Conservation (phyloP, 495 filamentous ascomycete genomes). For the Daldinia childiae region DNA sequence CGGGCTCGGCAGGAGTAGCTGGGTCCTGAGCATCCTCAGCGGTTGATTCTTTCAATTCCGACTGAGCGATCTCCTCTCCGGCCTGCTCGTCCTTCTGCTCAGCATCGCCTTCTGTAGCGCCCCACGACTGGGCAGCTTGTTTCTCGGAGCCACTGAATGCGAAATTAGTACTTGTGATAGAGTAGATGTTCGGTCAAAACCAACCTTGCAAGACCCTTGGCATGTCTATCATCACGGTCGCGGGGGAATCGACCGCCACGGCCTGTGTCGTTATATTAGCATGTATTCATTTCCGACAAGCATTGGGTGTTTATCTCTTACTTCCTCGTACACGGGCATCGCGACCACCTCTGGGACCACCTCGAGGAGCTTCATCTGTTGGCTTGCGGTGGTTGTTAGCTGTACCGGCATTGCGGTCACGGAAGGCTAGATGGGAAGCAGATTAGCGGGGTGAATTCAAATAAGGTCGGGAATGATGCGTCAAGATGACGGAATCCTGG, state of each 20-base stretch:
- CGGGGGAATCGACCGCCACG: slow-evolving; percentile 58
- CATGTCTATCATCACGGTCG: slow-evolving; percentile 82
- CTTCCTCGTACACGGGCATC: slow-evolving; percentile 69
- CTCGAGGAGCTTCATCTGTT: slow-evolving; percentile 71
- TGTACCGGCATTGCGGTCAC: slow-evolving; percentile 85
- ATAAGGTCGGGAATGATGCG: background rate
- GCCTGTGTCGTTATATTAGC: slow-evolving; percentile 46
- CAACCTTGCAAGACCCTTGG: slow-evolving; percentile 76
- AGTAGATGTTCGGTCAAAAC: slow-evolving; percentile 30
- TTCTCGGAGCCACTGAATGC: slow-evolving; percentile 80
- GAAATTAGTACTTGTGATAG: slow-evolving; percentile 29
- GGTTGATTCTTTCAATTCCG: slow-evolving; percentile 73
- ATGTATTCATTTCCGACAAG: background rate
- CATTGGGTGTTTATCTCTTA: slow-evolving; percentile 39
- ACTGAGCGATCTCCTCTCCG: slow-evolving; percentile 84
- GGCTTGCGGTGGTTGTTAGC: slow-evolving; percentile 84
- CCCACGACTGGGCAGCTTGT: slow-evolving; percentile 92
- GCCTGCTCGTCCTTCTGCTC: slow-evolving; percentile 89
- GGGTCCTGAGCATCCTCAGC: slow-evolving; percentile 56
- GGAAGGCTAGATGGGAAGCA: slow-evolving; percentile 71
- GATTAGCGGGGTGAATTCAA: slow-evolving; percentile 21
- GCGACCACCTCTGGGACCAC: slow-evolving; percentile 61
- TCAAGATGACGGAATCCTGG: slow-evolving; percentile 3
- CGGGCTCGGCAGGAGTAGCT: slow-evolving; percentile 67
- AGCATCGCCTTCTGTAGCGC: slow-evolving; percentile 77